Base-by-base conservation (phyloP, 306 rosid genomes). In the Vicia faba region DNA sequence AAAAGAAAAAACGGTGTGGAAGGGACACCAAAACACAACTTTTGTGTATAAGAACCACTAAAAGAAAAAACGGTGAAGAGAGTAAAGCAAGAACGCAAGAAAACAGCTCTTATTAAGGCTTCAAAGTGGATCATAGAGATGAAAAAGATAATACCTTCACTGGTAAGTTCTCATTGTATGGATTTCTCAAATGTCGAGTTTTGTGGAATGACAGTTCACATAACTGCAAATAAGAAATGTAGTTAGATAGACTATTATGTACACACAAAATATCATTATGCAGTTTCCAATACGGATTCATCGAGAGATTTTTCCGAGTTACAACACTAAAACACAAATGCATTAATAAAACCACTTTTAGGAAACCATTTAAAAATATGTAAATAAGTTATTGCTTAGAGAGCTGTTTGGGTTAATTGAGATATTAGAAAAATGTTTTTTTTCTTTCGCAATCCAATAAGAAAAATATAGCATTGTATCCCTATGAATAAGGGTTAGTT, bases 161-260 rank as follows among this genome's bases (percentile, higher is more conserved):
- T 23, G 99, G 99, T 79, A 95, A 84, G 84, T 95, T 95, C 79
- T 95, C 99, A 73, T 95, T 95, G 83, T 83, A 95, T 10, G 99
- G 99, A 76, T 95, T 95, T 88, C 96, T 87, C 76, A 95, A 81
- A 77, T 90, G 96, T 19, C 99, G 97, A 12, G 99, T 95, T 82
- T 95, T 95, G 85, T 95, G 97, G 79, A 95, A 95, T 72, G 99
- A 88, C 28, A 95, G 78, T 72, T 95, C 99, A 78, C 99, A 95
- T 78, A 95, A 81, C 99, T 95, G 92, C 96, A 82, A 13, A 69
- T 55, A 71, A 76, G 61, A 83, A 75, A 76, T 25, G 36, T 8
- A 74, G 70, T 80, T 70, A 83, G 76, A 73, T 46, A 66, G 46
- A 65, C 25, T 77, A 77, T 31, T 73, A 18, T 66, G 64, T 38